Evolutionary conservation across 768 basidiomycete species (phyloP).

Genomic region (Boletus vinaceobasis): DNA sequence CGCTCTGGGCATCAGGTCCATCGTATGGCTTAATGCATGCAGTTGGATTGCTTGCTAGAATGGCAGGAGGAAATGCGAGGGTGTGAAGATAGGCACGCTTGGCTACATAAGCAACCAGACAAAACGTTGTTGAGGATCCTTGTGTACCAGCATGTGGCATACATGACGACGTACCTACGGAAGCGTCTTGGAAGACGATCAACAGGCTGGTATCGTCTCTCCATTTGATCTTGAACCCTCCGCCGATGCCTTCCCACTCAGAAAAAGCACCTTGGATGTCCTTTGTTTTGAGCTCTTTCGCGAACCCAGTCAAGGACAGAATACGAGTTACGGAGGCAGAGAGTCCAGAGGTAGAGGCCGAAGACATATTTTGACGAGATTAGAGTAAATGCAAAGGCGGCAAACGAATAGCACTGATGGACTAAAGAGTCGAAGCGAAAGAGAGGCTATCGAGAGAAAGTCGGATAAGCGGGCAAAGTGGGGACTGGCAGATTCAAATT

Average conservation of each 20-base stretch:
- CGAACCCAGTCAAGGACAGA: slow-evolving; percentile 87
- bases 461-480: slow-evolving; percentile 11
- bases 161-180: slow-evolving; percentile 64
- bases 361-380: slow-evolving; percentile 45
- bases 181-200: slow-evolving; percentile 91
- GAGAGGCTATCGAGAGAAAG: slow-evolving; percentile 16
- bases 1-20: slow-evolving; percentile 83
- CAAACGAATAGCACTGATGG: slow-evolving; percentile 1
- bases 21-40: slow-evolving; percentile 88
- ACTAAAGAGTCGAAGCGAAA: slow-evolving; percentile 4
- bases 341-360: slow-evolving; percentile 67
- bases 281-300: slow-evolving; percentile 94
- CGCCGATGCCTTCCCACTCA: slow-evolving; percentile 80
- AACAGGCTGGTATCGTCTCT: slow-evolving; percentile 93
- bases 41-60: slow-evolving; percentile 51
- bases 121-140: neutral
- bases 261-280: slow-evolving; percentile 91
- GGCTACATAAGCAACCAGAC: slow-evolving; percentile 12
- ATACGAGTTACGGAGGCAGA: slow-evolving; percentile 97
- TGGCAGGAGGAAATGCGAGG: slow-evolving; percentile 75
- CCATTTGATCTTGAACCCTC: slow-evolving; percentile 99
- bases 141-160: neutral
- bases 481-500: slow-evolving; percentile 10
- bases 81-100: slow-evolving; percentile 70
- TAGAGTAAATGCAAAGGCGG: slow-evolving; percentile 6